Percentiles rank a stretch among this genome's conserved stretches.
These are phyloP conservation scores for Blastobotrys niveus DNA, from an alignment of 1,139 yeast species.

Conservation along the genomic window DNA sequence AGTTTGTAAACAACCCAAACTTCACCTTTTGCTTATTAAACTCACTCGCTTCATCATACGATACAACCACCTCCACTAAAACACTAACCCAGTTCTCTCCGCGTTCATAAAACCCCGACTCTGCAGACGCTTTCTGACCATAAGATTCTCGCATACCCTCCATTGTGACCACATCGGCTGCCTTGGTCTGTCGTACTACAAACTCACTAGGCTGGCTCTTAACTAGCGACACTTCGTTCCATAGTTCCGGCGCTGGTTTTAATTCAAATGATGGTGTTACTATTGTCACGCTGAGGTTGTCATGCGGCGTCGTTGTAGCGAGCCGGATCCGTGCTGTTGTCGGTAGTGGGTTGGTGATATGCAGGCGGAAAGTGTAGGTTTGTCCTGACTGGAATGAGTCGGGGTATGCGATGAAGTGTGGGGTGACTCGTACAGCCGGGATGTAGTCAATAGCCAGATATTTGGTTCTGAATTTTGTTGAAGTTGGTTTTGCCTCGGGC, in stretches of 20 bases:
- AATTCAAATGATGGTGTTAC: constrained; percentile 25
- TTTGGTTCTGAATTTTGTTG: constrained; percentile 24
- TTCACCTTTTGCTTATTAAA: constrained; percentile 10
- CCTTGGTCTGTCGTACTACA: constrained; percentile 27
- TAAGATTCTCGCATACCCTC: constrained; percentile 23
- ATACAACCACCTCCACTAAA: constrained; percentile 15
- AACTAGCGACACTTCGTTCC: constrained; percentile 29
- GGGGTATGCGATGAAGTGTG: constrained; percentile 17
- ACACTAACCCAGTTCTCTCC: constrained; percentile 31
- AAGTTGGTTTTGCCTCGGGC: constrained; percentile 30
- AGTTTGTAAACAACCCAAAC: constrained; percentile 26
- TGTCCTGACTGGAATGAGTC: constrained; percentile 8
- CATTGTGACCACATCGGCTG: constrained; percentile 29
- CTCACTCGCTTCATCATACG: not conserved
- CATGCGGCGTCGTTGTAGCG: constrained; percentile 20
- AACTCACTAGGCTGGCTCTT: constrained; percentile 27
- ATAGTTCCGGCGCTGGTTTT: constrained; percentile 26
- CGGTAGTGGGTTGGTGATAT: constrained; percentile 27
- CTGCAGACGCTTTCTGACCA: no score
- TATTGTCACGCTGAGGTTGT: constrained; percentile 21
- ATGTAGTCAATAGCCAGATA: constrained; percentile 28
- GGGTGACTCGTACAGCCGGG: constrained; percentile 22
- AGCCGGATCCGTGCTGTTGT: constrained; percentile 24
- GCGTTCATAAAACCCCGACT: constrained; percentile 17
- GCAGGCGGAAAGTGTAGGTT: constrained; percentile 20